Evolutionary conservation across 2,329 filamentous ascomycete species (phyloP), one percentile per base, ranked within the genome.

Genomic region (Aureobasidium musti): DNA sequence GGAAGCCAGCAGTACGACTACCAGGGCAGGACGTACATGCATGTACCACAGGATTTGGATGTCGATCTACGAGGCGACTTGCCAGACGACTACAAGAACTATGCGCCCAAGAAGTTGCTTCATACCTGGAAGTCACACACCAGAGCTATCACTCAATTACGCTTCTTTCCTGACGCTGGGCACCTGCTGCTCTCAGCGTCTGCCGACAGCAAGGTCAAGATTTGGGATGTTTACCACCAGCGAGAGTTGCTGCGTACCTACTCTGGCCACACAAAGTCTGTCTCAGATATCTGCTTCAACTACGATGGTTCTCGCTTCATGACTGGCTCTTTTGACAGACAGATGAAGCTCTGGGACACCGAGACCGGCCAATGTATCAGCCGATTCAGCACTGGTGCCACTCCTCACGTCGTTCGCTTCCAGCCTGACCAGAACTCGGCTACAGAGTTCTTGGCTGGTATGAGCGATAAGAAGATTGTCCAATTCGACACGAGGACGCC

Each of bases 381-480:
- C 73, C 91, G 92, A 67, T 99, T 96, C 82, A 92, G 89, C 21
- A 96, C 91, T 0, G 94, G 94, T 74, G 96, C 96, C 81, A 98
- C 92, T 17, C 94, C 95, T 5, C 95, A 99, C 75, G 93, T 97
- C 63, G 84, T 99, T 72, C 89, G 91, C 71, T 98, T 98, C 84
- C 96, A 98, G 78, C 93, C 94, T 0, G 86, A 88, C 57, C 81
- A 84, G 0, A 88, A 90, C 64, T 87, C 89, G 71, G 86, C 89
- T 10, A 90, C 95, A 76, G 94, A 98, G 77, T 99, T 99, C 78
- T 80, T 99, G 66, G 93, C 92, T 1, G 95, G 95, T 73, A 96
- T 98, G 91, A 95, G 91, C 43, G 94, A 99, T 79, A 99, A 99
- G 83, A 97, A 97, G 82, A 99, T 99, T 72, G 85, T 99, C 49